These are phyloP conservation scores for Mikania micrantha DNA, from an alignment of 129 eudicot species.

Conservation along the genomic window DNA sequence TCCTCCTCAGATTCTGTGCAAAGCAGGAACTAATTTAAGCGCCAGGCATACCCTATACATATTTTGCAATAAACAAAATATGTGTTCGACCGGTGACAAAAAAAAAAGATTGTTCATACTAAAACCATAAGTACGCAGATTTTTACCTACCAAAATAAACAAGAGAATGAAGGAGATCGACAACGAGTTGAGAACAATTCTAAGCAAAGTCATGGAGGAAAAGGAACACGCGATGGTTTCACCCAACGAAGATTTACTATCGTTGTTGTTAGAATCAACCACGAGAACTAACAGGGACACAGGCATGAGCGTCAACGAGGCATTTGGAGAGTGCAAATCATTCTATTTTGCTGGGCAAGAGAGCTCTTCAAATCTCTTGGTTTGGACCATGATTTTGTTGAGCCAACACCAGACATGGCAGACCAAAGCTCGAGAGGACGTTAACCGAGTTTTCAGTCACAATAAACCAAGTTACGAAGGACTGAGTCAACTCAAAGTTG, in stretches of 20 bases:
- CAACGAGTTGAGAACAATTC: conserved; percentile 27
- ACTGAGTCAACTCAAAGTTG: conserved; percentile 51
- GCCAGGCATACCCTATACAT: too few relatives aligned
- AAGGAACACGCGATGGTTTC: conserved; percentile 27
- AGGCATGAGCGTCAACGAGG: conserved; percentile 45
- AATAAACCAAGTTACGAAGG: conserved; percentile 46
- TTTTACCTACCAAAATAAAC: conserved; percentile 63
- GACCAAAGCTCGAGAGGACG: conserved; percentile 48
- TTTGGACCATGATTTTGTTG: conserved; percentile 66
- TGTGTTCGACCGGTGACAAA: not conserved
- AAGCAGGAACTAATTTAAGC: too few relatives aligned
- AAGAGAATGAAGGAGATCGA: conserved; percentile 50
- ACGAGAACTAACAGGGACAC: conserved; percentile 15
- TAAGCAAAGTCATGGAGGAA: conserved; percentile 31
- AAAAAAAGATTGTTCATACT: not conserved
- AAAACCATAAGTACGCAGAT: conserved; percentile 28
- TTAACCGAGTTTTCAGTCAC: conserved; percentile 40
- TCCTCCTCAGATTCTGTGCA: too few relatives aligned
- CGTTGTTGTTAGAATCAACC: conserved; percentile 42
- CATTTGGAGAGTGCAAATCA: conserved; percentile 62
- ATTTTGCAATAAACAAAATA: too few relatives aligned
- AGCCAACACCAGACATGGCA: conserved; percentile 65
- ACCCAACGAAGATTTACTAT: conserved; percentile 35
- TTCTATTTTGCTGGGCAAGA: conserved; percentile 79
- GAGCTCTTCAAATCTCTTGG: conserved; percentile 46